These are phyloP conservation scores for Chiua virens DNA, from an alignment of 768 basidiomycete species.

Conservation along the genomic window DNA sequence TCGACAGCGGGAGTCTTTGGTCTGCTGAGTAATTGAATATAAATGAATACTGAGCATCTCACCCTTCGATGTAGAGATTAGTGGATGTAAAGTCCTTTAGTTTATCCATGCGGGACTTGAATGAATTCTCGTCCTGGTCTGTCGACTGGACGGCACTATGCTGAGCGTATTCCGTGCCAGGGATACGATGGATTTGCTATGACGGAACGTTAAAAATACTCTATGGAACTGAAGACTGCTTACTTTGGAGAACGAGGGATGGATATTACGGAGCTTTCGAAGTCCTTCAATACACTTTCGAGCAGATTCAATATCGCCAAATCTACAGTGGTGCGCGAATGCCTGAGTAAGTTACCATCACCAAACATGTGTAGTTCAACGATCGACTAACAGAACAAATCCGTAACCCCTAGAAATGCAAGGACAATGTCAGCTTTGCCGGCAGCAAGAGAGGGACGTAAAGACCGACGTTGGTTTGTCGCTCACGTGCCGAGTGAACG, in stretches of 20 bases:
- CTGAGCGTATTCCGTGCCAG: constrained; percentile 65
- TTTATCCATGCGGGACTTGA: constrained; percentile 81
- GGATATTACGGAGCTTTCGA: constrained; percentile 71
- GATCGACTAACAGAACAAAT: constrained; percentile 66
- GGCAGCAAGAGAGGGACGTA: constrained; percentile 5
- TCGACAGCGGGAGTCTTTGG: constrained; percentile 62
- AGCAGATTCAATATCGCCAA: constrained; percentile 63
- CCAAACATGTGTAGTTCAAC: neutral
- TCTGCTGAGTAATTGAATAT: neutral
- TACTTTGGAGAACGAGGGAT: constrained; percentile 88
- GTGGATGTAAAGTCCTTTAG: constrained; percentile 65
- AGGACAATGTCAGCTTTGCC: neutral
- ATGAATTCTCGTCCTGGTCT: constrained; percentile 42
- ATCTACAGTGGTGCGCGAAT: constrained; percentile 42
- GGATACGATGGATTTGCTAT: constrained; percentile 78
- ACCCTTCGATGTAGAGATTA: constrained; percentile 83
- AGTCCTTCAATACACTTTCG: constrained; percentile 73
- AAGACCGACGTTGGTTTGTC: constrained; percentile 55
- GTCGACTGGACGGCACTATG: constrained; percentile 20
- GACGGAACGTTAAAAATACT: neutral
- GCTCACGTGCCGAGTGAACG: constrained; percentile 81
- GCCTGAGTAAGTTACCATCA: neutral
- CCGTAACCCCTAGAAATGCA: constrained; percentile 63
- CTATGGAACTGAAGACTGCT: constrained; percentile 2
- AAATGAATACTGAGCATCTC: constrained; percentile 8